Conservation (phyloP, 768 basidiomycete species). For the Gymnopilus dilepis region DNA sequence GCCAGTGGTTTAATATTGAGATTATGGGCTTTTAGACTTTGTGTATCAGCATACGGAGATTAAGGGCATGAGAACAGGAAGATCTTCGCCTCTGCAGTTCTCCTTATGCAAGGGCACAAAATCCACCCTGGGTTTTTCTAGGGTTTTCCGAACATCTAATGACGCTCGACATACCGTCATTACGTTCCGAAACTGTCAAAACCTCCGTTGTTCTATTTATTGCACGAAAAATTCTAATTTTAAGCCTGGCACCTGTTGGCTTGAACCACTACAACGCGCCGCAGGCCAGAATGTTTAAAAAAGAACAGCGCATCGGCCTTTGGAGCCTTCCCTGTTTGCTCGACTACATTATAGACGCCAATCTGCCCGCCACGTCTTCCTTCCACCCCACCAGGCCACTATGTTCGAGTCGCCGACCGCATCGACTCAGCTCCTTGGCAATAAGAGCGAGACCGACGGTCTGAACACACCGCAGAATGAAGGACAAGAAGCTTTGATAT, state of each 20-base stretch:
- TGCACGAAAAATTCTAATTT: not conserved
- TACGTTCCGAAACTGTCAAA: not conserved
- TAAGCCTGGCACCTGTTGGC: constrained; percentile 1
- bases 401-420: constrained; percentile 8
- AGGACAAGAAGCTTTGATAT: not conserved
- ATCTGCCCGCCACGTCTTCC: constrained; percentile 2
- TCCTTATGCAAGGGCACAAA: too few species aligned
- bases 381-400: not conserved
- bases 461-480: not conserved
- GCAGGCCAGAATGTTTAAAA: not conserved
- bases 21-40: too few species aligned
- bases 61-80: too few species aligned
- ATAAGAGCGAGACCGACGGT: constrained; percentile 7
- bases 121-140: not conserved
- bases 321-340: not conserved
- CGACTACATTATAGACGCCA: not conserved
- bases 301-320: not conserved
- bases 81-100: too few species aligned
- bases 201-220: not conserved
- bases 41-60: too few species aligned
- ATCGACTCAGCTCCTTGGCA: constrained; percentile 13
- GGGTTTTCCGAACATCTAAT: not conserved
- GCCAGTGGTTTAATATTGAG: too few species aligned
- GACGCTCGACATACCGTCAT: constrained; percentile 1
- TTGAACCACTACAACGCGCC: not conserved